Percentiles rank a stretch among this genome's conserved stretches.
Conservation (phyloP, 345 rosid genomes). For the Acer yangbiense region DNA sequence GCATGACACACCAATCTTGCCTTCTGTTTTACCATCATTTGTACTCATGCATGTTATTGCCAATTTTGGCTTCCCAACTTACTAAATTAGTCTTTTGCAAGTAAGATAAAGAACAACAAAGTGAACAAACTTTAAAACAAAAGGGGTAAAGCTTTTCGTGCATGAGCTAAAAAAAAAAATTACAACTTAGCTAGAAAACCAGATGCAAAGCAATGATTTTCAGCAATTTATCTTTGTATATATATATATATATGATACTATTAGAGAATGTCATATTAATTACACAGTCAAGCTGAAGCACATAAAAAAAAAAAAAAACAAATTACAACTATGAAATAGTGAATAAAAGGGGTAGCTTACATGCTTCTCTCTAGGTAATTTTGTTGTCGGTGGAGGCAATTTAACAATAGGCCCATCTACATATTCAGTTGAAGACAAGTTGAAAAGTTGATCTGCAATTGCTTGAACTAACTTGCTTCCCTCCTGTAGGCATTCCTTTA, state of each 20-base stretch:
- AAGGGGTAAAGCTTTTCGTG: background rate
- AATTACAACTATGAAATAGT: background rate
- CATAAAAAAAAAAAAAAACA: background rate
- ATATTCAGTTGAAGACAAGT: constrained; percentile 76
- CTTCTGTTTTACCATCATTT: too few relatives aligned
- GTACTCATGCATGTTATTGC: background rate
- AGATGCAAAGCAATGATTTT: too few relatives aligned
- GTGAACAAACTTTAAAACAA: background rate
- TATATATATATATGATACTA: background rate
- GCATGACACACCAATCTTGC: background rate
- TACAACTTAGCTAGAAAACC: background rate
- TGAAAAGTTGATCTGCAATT: constrained; percentile 62
- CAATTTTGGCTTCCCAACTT: background rate
- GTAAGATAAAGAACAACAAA: background rate
- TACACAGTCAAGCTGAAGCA: background rate
- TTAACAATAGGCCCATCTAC: constrained; percentile 75
- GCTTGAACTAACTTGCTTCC: constrained; percentile 78
- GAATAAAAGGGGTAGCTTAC: background rate
- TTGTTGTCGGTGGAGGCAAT: constrained; percentile 74
- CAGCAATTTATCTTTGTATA: too few relatives aligned
- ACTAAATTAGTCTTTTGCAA: background rate
- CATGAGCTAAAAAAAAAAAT: background rate
- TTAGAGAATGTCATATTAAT: background rate
- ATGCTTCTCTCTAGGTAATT: constrained; percentile 83
- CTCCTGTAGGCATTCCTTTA: constrained; percentile 53